phyloP scores from a whole-genome alignment of 805 yeast species.

The Yarrowia keelungensis region DNA sequence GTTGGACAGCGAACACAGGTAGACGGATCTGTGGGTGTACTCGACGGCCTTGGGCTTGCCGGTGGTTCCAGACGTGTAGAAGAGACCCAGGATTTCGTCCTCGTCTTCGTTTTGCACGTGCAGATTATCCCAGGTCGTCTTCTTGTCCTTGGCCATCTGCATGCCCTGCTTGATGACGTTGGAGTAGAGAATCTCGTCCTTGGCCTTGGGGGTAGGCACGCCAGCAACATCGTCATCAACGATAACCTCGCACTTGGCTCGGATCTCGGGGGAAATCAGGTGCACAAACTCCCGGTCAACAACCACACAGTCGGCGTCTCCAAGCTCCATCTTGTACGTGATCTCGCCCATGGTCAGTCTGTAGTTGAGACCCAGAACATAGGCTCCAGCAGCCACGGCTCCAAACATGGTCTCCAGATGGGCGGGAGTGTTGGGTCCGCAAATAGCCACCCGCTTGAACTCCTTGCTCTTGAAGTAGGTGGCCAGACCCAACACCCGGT shows the following conservation, averaged over 20 bases:
- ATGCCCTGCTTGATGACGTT: constrained; percentile 42
- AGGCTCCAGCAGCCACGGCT: constrained; percentile 49
- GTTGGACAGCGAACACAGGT: constrained; percentile 48
- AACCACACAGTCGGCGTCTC: constrained; percentile 47
- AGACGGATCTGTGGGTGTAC: constrained; percentile 50
- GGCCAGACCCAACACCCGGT: constrained; percentile 48
- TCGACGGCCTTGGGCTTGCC: constrained; percentile 53
- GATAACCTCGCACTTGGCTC: constrained; percentile 39
- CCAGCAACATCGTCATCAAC: constrained; percentile 42
- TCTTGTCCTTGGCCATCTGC: constrained; percentile 12
- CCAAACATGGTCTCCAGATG: constrained; percentile 50
- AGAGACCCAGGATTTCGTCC: constrained; percentile 44
- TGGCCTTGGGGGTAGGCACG: background rate
- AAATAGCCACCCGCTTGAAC: constrained; percentile 47
- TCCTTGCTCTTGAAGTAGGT: constrained; percentile 45
- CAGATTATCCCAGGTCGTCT: constrained; percentile 43
- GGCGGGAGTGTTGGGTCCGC: constrained; percentile 51
- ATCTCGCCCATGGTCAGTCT: constrained; percentile 48
- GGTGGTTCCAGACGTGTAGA: constrained; percentile 51
- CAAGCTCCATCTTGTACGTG: constrained; percentile 47
- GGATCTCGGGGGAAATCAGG: constrained; percentile 41
- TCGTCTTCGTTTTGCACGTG: constrained; percentile 44
- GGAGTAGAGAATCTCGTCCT: constrained; percentile 41
- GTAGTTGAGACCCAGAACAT: constrained; percentile 50
- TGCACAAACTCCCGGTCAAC: constrained; percentile 47